Evolutionary conservation across 2,329 filamentous ascomycete genomes (phyloP).

Genomic region (Camptophora hylomeconis): DNA sequence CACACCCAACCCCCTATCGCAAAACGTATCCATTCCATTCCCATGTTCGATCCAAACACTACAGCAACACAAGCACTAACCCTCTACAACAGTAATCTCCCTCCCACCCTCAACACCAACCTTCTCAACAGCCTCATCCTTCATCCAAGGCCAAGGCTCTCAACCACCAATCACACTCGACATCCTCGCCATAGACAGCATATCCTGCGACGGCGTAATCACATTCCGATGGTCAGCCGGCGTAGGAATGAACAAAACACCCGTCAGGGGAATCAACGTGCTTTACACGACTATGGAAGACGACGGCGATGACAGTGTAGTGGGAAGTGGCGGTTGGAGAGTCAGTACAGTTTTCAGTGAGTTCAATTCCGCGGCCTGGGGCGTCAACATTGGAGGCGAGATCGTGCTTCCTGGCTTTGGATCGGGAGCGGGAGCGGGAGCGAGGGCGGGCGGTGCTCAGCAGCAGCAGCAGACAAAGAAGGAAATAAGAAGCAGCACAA

Average conservation of each 20-base stretch:
- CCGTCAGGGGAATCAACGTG: conserved; percentile 22
- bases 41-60: too few species aligned
- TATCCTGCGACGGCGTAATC: conserved; percentile 20
- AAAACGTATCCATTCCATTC: too few species aligned
- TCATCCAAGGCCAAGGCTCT: conserved; percentile 17
- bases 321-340: conserved; percentile 19
- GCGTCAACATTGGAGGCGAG: conserved; percentile 11
- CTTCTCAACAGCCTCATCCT: conserved; percentile 21
- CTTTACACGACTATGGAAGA: conserved; percentile 13
- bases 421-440: too few species aligned
- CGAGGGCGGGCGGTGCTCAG: too few species aligned
- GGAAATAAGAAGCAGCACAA: too few species aligned
- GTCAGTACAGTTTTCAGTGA: conserved; percentile 22
- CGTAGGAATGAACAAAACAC: conserved; percentile 6
- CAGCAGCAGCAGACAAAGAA: too few species aligned
- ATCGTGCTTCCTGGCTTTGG: too few species aligned
- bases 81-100: too few species aligned
- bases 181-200: conserved; percentile 18
- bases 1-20: too few species aligned
- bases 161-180: conserved; percentile 20
- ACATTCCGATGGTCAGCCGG: conserved; percentile 22
- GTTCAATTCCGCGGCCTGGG: conserved; percentile 22
- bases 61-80: too few species aligned
- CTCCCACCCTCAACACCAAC: too few species aligned
- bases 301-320: conserved; percentile 4